Evolutionary conservation across 768 basidiomycete species (phyloP), one percentile per base, ranked within the genome.

Genomic region (Collybia nuda): DNA sequence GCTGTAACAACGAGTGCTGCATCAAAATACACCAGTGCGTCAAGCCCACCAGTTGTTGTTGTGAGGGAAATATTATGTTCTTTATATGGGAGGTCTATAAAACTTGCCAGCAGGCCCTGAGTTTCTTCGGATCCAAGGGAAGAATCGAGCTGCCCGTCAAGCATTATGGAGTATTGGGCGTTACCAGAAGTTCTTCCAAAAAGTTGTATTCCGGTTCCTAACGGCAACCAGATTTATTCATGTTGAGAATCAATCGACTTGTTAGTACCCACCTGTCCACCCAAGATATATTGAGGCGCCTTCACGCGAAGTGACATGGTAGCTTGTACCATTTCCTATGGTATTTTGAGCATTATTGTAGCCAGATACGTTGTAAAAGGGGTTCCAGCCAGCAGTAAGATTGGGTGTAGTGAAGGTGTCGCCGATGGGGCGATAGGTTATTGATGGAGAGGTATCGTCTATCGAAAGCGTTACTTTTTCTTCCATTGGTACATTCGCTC

Each of bases 131-230:
- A 46, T 14, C 58, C 40, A 63, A 57, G 43, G 63, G 22, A 23
- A 63, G 57, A 28, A 56, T 58, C 29, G 41, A 57, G 47, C 59
- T 41, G 46, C 37, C 80, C 80, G 58, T 90, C 87, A 48, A 89
- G 69, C 5, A 67, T 63, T 48, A 86, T 60, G 7, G 65, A 60
- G 60, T 81, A 87, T 19, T 32, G 32, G 3, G 32, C 32, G 66
- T 59, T 4, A 78, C 72, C 40, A 66, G 51, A 69, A 4, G 72
- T 72, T 50, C 76, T 77, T 26, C 88, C 88, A 24, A 74, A 57
- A 23, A 90, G 71, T 53, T 79, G 70, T 32, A 89, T 80, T 21
- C 79, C 84, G 21, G 80, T 88, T 40, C 88, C 88, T 90, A 59
- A 26, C 22, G 22, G 15, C 15, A 21, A 9, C 19, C 17, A 29